These are phyloP conservation scores for Iris pallida DNA, from an alignment of 116 monocot species.

Conservation along the genomic window DNA sequence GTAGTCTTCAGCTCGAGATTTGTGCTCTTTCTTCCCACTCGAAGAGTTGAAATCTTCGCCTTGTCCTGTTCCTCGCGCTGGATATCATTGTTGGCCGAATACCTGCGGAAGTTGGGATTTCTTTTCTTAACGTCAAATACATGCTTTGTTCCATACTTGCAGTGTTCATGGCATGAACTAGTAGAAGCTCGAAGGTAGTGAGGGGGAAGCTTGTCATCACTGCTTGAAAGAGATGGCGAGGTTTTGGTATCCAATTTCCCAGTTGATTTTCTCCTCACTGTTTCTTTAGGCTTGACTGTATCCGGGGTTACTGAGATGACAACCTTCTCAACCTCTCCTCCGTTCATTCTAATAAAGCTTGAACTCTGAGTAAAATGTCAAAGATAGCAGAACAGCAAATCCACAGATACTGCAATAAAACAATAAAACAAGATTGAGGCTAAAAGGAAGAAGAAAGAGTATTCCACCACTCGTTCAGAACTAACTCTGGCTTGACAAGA, in stretches of 20 bases:
- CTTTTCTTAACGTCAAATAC: constrained; percentile 12
- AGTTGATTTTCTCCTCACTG: constrained; percentile 2
- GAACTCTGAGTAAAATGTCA: background rate
- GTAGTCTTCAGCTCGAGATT: constrained; percentile 10
- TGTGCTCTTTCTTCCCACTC: constrained; percentile 13
- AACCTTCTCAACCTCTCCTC: background rate
- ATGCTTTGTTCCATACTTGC: constrained; percentile 34
- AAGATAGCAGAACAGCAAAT: background rate
- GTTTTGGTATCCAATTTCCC: constrained; percentile 8
- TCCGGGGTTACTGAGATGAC: background rate
- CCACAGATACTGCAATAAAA: too few species aligned
- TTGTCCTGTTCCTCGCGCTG: background rate
- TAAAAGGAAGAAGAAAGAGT: too few species aligned
- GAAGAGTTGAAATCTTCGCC: background rate
- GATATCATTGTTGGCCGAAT: background rate
- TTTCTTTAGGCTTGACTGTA: background rate
- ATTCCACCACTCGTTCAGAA: too few species aligned
- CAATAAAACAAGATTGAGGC: too few species aligned
- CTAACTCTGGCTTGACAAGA: too few species aligned
- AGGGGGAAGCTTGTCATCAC: constrained; percentile 11
- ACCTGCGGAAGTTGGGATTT: background rate
- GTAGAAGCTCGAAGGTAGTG: constrained; percentile 29
- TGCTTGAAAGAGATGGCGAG: constrained; percentile 11
- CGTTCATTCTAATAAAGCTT: constrained; percentile 1
- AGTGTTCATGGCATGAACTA: constrained; percentile 36